These are phyloP conservation scores for Stephanodiscus minutulus DNA, from an alignment of 108 stramenopile genomes.

Conservation along the genomic window DNA sequence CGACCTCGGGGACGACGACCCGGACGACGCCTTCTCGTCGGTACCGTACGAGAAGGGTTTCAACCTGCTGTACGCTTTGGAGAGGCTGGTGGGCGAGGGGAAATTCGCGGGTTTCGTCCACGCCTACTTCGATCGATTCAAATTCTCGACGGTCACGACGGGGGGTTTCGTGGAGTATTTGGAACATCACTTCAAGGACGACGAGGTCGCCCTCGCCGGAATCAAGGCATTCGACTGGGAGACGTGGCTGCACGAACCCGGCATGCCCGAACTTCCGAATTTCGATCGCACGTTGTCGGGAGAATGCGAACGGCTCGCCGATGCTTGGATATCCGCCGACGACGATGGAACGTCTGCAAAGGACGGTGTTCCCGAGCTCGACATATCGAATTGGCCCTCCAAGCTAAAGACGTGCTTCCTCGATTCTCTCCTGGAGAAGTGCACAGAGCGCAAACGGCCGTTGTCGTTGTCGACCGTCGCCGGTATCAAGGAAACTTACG, in stretches of 20 bases:
- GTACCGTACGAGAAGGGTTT: constrained; percentile 91
- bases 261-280: constrained; percentile 79
- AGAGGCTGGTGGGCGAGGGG: constrained; percentile 76
- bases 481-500: constrained; percentile 75
- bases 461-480: constrained; percentile 61
- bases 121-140: constrained; percentile 85
- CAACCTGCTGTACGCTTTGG: constrained; percentile 84
- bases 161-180: constrained; percentile 81
- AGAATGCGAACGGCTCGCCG: constrained; percentile 72
- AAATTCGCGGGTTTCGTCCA: constrained; percentile 87
- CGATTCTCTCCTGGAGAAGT: constrained; percentile 57
- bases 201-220: constrained; percentile 2
- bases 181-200: constrained; percentile 57
- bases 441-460: constrained; percentile 36
- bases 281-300: constrained; percentile 80
- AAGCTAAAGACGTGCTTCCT: constrained; percentile 87
- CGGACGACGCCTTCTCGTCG: constrained; percentile 94
- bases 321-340: constrained; percentile 67
- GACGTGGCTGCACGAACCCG: constrained; percentile 78
- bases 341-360: constrained; percentile 24
- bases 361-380: constrained; percentile 28
- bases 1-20: constrained; percentile 86
- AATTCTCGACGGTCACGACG: constrained; percentile 73
- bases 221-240: constrained; percentile 80
- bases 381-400: constrained; percentile 80